A percentile compares a stretch with the other conserved stretches of the same genome.
These are phyloP conservation scores for Linum trigynum DNA, from an alignment of 345 rosid genomes.

Conservation along the genomic window DNA sequence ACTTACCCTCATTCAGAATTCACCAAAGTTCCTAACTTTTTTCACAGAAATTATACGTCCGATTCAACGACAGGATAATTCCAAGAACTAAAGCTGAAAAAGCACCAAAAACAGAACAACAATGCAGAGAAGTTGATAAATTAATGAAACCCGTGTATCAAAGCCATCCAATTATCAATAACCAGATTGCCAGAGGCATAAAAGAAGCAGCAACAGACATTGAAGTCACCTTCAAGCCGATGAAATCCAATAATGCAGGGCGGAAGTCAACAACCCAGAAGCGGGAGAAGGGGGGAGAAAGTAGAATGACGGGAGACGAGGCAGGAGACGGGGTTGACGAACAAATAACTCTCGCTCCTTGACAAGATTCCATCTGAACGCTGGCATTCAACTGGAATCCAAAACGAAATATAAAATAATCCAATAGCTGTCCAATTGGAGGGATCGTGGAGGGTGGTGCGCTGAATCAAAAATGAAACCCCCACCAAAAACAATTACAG, in stretches of 20 bases:
- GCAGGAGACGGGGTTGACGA: neutral
- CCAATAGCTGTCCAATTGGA: too few relatives aligned
- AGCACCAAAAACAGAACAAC: neutral
- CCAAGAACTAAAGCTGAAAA: neutral
- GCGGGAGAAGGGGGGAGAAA: too few relatives aligned
- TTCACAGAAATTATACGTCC: neutral
- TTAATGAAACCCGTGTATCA: neutral
- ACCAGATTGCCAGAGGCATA: neutral
- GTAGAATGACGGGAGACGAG: neutral
- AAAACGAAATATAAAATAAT: neutral
- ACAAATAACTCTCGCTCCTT: neutral
- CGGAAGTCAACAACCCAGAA: neutral
- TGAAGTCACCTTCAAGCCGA: neutral
- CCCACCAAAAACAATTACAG: too few relatives aligned
- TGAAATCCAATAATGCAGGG: neutral
- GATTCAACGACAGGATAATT: neutral
- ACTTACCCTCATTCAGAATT: neutral
- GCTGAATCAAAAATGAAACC: neutral
- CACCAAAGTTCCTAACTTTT: neutral
- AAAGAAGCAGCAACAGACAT: too few relatives aligned
- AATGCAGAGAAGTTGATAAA: neutral
- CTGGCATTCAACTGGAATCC: neutral
- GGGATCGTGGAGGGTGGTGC: neutral
- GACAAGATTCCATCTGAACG: neutral
- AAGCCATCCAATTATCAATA: neutral